Base-by-base conservation (phyloP, 768 basidiomycete species). In the Hygrophoropsis aurantiaca region DNA sequence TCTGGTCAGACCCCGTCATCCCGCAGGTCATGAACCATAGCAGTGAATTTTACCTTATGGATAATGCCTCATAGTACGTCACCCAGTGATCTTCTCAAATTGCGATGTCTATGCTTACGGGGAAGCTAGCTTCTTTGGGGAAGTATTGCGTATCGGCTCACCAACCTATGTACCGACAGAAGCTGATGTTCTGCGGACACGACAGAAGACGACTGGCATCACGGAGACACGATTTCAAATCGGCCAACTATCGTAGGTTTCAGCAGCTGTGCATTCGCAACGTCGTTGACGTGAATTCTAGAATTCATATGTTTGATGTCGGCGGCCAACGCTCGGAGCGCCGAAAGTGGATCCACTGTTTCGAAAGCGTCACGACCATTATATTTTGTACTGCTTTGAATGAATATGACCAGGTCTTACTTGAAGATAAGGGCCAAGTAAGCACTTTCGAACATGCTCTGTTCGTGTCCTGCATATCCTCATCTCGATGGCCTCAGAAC, bases 11-110 rank as follows among this genome's bases (percentile, higher is more conserved):
- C 58, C 79, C 82, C 10, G 76, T 85, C 44, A 79, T 83, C 1
- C 47, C 59, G 3, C 64, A 65, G 9, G 60, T 80, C 10, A 74
- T 80, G 74, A 76, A 79, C 24, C 81, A 84, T 52, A 70, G 73
- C 18, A 81, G 73, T 61, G 85, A 93, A 45, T 95, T 95, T 58
- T 94, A 95, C 61, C 72, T 97, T 11, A 95, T 94, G 91, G 94
- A 97, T 61, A 89, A 82, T n/a, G 94, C 94, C 0, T 74, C 75
- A 36, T 95, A 95, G 90, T 91, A 57, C 60, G 87, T 78, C 10
- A n/a, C n/a, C n/a, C n/a, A n/a, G n/a, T 20, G 7, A 19, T 34
- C 26, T 26, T 24, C 3, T 7, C 27, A 42, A 33, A 40, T 10
- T 5, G 27, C 7, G 13, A 7, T 30, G 21, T 32, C 0, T 23